Evolutionary conservation across 73 alveolate species (phyloP), one percentile per base, ranked within the genome.

Genomic region (Urostyla sp.): DNA sequence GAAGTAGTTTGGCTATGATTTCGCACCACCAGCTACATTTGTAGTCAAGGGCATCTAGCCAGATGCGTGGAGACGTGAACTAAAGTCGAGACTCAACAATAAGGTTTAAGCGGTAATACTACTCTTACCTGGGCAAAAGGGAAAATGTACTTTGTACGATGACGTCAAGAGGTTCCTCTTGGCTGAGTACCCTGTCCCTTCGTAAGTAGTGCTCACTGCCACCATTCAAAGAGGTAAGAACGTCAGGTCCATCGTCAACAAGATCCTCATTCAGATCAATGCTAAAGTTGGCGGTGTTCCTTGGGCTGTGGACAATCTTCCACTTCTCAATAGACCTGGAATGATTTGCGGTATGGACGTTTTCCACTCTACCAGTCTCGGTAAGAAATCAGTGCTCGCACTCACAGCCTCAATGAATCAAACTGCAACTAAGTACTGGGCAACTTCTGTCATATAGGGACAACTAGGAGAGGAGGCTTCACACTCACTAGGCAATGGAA

Each of bases 261-360:
- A 96, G 87, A 91, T 96, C 21, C 58, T 96, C 67, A 91, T 95
- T 59, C 94, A 96, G 85, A 92, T 96, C 5, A 88, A 90, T 61
- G 99, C 99, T 27, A 96, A 96, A 66, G 81, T 84, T 23, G 98
- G 98, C 32, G 98, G 98, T 36, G 89, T 87, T 49, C 99, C 99
- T 35, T 96, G 99, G 99, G 93, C 97, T 48, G 93, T 96, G 6
- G 95, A 91, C 57, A 85, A 73, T 66, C 72, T 96, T 46, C 98
- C 98, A 38, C 88, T 97, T 48, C 60, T 85, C 56, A 90, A 90
- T 54, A 53, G 75, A 59, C 96, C 97, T 48, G 92, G 98, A 1
- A 95, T 95, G 98, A 67, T 94, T 2, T 84, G 92, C 44, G 97
- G 98, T 0, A 89, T 91, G 67, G 95, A 91, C 54, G 89, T 85